Conservation (phyloP, 2,329 filamentous ascomycete genomes). For the Fusarium virguliforme region DNA sequence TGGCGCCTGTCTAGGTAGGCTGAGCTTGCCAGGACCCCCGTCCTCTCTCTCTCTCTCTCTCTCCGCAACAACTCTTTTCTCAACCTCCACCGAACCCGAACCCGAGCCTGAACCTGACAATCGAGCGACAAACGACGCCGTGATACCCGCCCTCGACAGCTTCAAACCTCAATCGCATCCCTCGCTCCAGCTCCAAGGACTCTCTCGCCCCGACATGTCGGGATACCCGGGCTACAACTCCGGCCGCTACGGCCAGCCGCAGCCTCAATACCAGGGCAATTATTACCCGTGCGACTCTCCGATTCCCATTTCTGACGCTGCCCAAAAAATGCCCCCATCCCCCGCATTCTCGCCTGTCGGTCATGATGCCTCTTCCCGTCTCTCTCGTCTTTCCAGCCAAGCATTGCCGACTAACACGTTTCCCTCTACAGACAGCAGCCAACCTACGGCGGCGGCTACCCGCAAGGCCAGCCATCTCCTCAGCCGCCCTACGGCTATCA, state of each 20-base stretch:
- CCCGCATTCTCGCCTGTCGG: constrained; percentile 34
- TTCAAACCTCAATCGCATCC: constrained; percentile 11
- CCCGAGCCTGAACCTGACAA: constrained; percentile 27
- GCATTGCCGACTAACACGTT: constrained; percentile 46
- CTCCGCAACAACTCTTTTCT: constrained; percentile 16
- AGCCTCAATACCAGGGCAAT: constrained; percentile 58
- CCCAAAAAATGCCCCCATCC: constrained; percentile 22
- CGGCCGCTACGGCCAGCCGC: constrained; percentile 61
- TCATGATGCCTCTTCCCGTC: constrained; percentile 26
- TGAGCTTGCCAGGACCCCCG: constrained; percentile 16
- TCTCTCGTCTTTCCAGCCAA: not conserved
- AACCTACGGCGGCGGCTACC: constrained; percentile 66
- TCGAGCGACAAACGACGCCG: constrained; percentile 7
- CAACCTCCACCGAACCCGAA: constrained; percentile 30
- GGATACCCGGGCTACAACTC: constrained; percentile 73
- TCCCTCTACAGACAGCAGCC: constrained; percentile 59
- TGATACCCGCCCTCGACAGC: constrained; percentile 5
- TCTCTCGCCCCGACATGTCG: constrained; percentile 66
- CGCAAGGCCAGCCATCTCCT: constrained; percentile 62
- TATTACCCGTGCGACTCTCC: constrained; percentile 68
- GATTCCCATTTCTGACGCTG: constrained; percentile 28
- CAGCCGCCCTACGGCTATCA: constrained; percentile 66
- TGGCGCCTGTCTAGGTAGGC: constrained; percentile 36
- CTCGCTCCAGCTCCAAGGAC: not conserved
- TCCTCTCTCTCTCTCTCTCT: constrained; percentile 10